Evolutionary conservation across 441 rosid genomes (phyloP).

Genomic region (Pelargonium australe): DNA sequence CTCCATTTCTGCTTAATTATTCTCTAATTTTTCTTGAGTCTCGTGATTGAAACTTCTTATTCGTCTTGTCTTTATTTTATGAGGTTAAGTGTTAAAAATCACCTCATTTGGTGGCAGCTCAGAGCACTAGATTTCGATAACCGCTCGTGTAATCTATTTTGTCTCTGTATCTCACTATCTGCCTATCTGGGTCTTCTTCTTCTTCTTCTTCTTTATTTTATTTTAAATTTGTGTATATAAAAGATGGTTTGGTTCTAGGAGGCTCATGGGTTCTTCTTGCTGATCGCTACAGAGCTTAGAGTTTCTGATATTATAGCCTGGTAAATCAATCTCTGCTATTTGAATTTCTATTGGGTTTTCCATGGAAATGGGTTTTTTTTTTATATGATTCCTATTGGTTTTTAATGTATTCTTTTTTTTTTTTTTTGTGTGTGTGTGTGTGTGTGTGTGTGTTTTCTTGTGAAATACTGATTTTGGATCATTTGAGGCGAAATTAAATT

Average conservation of each 20-base stretch:
- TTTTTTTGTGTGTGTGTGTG: too few relatives aligned
- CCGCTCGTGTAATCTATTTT: conserved; percentile 21
- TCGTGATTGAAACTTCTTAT: too few relatives aligned
- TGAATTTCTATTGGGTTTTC: too few relatives aligned
- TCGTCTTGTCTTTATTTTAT: too few relatives aligned
- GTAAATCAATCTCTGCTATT: background rate
- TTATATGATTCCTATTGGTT: background rate
- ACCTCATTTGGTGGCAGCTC: conserved; percentile 28
- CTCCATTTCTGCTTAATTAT: too few relatives aligned
- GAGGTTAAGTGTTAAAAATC: background rate
- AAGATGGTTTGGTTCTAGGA: conserved; percentile 11
- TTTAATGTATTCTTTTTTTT: background rate
- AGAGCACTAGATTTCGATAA: conserved; percentile 42
- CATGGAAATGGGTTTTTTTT: background rate
- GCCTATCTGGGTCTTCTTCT: conserved; percentile 7
- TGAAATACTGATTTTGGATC: background rate
- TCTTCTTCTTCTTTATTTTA: background rate
- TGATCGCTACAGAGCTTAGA: background rate
- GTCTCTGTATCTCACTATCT: conserved; percentile 18
- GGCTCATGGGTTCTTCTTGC: background rate
- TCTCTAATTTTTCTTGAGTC: too few relatives aligned
- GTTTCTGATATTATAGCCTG: background rate
- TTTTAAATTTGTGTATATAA: conserved; percentile 12
- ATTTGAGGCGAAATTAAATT: background rate
- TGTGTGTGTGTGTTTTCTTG: background rate